These are phyloP conservation scores for Cyclocybe cylindracea DNA, from an alignment of 768 basidiomycete genomes.

Conservation along the genomic window DNA sequence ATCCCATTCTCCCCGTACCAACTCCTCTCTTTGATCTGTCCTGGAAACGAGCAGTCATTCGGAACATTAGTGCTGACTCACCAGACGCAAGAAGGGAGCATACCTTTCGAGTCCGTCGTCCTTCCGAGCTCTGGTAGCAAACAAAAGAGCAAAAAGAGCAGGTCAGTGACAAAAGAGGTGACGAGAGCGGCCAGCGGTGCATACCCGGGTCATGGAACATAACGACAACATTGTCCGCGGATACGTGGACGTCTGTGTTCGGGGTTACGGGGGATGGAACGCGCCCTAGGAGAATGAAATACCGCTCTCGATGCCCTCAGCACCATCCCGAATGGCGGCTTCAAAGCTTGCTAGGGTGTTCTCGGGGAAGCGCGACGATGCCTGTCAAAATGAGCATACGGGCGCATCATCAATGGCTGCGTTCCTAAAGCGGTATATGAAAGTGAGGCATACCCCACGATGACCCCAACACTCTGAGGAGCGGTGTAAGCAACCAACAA, in stretches of 20 bases:
- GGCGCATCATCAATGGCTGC: neutral
- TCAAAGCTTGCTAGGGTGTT: conserved; percentile 96
- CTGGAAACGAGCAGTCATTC: conserved; percentile 31
- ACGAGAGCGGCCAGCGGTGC: conserved; percentile 16
- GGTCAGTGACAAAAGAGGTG: neutral
- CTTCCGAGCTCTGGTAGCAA: conserved; percentile 58
- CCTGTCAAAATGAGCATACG: conserved; percentile 43
- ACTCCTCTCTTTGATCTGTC: conserved; percentile 64
- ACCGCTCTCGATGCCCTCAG: conserved; percentile 98
- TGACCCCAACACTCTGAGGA: conserved; percentile 68
- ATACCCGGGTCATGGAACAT: conserved; percentile 95
- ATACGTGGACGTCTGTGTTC: conserved; percentile 90
- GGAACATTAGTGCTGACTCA: neutral
- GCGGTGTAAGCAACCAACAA: neutral
- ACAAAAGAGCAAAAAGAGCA: conserved; percentile 18
- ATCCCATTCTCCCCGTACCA: conserved; percentile 77
- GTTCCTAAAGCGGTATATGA: neutral
- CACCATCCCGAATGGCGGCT: conserved; percentile 92
- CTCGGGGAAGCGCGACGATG: conserved; percentile 85
- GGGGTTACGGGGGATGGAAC: conserved; percentile 55
- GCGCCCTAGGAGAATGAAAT: conserved; percentile 46
- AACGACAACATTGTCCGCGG: conserved; percentile 80
- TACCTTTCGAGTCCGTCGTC: conserved; percentile 80
- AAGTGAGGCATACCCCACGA: conserved; percentile 41
- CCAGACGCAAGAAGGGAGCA: neutral